These are phyloP conservation scores for Raphanus hybrid DNA, from an alignment of 441 rosid genomes.

Conservation along the genomic window DNA sequence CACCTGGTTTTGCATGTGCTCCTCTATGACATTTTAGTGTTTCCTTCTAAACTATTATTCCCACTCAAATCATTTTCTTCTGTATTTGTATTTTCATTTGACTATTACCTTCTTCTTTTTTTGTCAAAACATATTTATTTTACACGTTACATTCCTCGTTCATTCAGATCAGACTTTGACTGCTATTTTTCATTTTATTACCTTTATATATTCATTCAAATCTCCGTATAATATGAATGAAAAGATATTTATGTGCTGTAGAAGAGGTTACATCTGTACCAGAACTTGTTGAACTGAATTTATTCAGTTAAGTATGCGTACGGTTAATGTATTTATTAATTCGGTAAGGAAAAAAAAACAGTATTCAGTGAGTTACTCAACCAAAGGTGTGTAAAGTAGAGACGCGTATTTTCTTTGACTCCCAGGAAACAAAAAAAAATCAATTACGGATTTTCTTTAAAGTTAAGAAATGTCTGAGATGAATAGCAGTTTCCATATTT, in stretches of 20 bases:
- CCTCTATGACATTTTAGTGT: conserved; percentile 3
- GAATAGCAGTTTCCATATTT: conserved; percentile 32
- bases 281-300: not conserved
- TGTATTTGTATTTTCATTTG: not conserved
- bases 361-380: not conserved
- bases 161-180: too few relatives aligned
- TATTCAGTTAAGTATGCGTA: not conserved
- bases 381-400: not conserved
- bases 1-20: conserved; percentile 39
- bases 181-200: too few relatives aligned
- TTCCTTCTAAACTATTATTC: not conserved
- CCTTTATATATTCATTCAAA: too few relatives aligned
- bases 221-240: too few relatives aligned
- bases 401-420: conserved; percentile 34
- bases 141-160: too few relatives aligned
- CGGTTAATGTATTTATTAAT: conserved; percentile 23
- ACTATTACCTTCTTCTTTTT: not conserved
- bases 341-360: not conserved
- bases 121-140: not conserved
- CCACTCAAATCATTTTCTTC: conserved; percentile 14
- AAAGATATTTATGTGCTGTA: too few relatives aligned
- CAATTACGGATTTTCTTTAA: conserved; percentile 38
- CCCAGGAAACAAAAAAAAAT: not conserved
- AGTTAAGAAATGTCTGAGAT: conserved; percentile 37
- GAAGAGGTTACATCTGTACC: too few relatives aligned